Evolutionary conservation across 2,329 filamentous ascomycete species (phyloP).

Genomic region (Fusarium tanahbumbuense): DNA sequence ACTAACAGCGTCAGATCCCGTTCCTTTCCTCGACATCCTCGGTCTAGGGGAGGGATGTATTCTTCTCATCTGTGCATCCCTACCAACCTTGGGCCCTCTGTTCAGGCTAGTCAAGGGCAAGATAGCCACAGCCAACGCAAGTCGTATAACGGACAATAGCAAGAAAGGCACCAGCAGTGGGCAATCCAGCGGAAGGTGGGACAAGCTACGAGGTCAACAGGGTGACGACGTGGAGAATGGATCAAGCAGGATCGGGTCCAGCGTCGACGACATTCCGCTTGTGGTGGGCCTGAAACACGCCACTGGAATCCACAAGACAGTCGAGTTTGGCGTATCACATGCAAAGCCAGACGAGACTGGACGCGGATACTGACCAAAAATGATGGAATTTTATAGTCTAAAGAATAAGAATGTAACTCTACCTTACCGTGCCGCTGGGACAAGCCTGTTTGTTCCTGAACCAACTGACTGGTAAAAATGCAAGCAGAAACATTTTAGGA

Average conservation of each 20-base stretch:
- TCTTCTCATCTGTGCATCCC: constrained; percentile 42
- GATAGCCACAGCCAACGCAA: constrained; percentile 20
- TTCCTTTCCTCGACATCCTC: constrained; percentile 44
- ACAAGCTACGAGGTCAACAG: constrained; percentile 27
- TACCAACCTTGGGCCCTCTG: constrained; percentile 42
- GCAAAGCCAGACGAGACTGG: background rate
- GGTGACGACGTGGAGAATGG: constrained; percentile 35
- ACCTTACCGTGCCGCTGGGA: background rate
- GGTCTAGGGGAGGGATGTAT: constrained; percentile 43
- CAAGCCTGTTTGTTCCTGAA: constrained; percentile 7
- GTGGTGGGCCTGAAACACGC: constrained; percentile 21
- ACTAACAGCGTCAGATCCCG: constrained; percentile 7
- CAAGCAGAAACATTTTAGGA: background rate
- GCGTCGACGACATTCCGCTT: constrained; percentile 45
- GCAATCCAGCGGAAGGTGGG: constrained; percentile 20
- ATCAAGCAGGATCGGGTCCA: constrained; percentile 37
- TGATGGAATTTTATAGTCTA: background rate
- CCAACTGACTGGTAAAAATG: background rate
- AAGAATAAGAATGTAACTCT: background rate
- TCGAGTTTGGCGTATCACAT: constrained; percentile 21
- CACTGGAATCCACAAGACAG: constrained; percentile 21
- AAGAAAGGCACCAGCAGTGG: background rate
- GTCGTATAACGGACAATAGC: constrained; percentile 3
- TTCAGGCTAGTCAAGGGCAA: constrained; percentile 36
- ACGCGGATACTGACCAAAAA: background rate